phyloP scores from a whole-genome alignment of 2,329 filamentous ascomycete species.

The Cytospora paraplurivora region DNA sequence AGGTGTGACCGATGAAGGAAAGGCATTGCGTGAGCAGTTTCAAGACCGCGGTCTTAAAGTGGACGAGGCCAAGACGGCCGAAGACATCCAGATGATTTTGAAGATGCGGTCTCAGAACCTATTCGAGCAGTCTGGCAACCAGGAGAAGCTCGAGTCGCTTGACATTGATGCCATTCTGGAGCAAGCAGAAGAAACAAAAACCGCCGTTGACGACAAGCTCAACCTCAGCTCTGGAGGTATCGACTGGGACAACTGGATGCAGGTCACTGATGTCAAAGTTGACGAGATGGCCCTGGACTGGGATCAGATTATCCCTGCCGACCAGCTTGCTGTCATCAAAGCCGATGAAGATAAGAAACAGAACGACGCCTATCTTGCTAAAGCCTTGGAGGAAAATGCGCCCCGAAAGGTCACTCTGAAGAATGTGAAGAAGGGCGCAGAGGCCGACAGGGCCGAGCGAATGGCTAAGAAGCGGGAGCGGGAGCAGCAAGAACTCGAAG shows the following conservation, averaged over 20 bases:
- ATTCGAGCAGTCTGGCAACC: conserved; percentile 97
- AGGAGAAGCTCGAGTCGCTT: conserved; percentile 93
- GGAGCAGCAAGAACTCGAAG: conserved; percentile 69
- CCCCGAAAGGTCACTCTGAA: conserved; percentile 73
- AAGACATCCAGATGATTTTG: conserved; percentile 94
- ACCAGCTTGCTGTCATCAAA: conserved; percentile 87
- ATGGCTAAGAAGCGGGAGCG: conserved; percentile 67
- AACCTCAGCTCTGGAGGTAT: conserved; percentile 85
- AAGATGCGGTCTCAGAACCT: conserved; percentile 99
- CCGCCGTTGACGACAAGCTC: conserved; percentile 90
- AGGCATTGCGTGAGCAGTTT: conserved; percentile 72
- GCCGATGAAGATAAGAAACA: conserved; percentile 83
- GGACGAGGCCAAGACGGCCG: conserved; percentile 84
- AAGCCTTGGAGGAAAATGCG: conserved; percentile 81
- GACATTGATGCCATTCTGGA: conserved; percentile 97
- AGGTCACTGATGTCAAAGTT: conserved; percentile 97
- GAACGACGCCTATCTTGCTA: conserved; percentile 79
- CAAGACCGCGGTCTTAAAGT: conserved; percentile 74
- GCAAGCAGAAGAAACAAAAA: conserved; percentile 96
- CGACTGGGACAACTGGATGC: conserved; percentile 90
- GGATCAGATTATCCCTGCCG: conserved; percentile 97
- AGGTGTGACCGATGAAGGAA: conserved; percentile 93
- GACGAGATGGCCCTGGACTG: conserved; percentile 79
- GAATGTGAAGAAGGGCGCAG: conserved; percentile 51
- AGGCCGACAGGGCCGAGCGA: conserved; percentile 66